A percentile compares a stretch with the other conserved stretches of the same genome.
These are phyloP conservation scores for Ascochyta koolunga DNA, from an alignment of 2,329 filamentous ascomycete genomes.

Conservation along the genomic window DNA sequence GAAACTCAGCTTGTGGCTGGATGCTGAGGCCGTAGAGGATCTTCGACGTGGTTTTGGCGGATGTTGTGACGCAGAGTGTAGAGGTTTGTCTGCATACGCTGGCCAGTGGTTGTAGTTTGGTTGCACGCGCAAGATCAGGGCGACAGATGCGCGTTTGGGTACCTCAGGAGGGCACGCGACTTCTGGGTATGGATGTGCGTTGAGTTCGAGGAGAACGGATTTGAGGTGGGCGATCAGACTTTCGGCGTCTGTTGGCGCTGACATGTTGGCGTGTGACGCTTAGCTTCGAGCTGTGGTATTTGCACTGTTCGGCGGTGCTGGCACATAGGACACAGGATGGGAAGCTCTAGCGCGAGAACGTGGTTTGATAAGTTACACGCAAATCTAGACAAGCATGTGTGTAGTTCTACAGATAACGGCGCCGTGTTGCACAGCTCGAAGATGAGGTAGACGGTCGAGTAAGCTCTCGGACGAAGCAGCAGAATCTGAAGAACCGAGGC, in stretches of 20 bases:
- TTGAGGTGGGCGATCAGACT: conserved; percentile 49
- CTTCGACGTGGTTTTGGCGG: conserved; percentile 29
- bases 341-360: not conserved
- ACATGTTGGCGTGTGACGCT: conserved; percentile 5
- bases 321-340: not conserved
- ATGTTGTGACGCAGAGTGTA: conserved; percentile 19
- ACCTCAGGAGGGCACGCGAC: conserved; percentile 57
- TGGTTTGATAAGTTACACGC: not conserved
- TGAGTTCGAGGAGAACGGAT: conserved; percentile 51
- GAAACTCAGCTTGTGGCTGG: conserved; percentile 37
- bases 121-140: conserved; percentile 67
- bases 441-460: not conserved
- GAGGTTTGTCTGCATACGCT: conserved; percentile 29
- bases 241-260: conserved; percentile 7
- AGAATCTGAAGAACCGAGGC: conserved; percentile 24
- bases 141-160: conserved; percentile 69
- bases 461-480: conserved; percentile 1
- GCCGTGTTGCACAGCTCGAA: not conserved
- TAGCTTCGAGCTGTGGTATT: not conserved
- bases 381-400: not conserved
- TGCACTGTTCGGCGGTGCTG: not conserved
- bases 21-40: conserved; percentile 33
- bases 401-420: not conserved
- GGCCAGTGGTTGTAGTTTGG: conserved; percentile 64
- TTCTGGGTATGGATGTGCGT: conserved; percentile 55